phyloP scores from a whole-genome alignment of 371 early-diverging fungal species.

The Cokeromyces recurvatus region DNA sequence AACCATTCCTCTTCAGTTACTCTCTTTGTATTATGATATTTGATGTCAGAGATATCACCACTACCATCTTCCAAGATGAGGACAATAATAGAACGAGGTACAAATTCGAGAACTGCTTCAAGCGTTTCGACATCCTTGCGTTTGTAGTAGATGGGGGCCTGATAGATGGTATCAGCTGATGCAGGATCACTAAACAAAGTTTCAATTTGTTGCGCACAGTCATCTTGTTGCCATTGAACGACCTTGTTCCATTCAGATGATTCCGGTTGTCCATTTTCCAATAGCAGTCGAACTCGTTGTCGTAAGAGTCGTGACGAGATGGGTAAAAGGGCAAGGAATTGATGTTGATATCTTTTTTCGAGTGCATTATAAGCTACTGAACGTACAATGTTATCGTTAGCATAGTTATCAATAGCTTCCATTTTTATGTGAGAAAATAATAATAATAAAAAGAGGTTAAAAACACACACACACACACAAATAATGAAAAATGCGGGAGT shows the following conservation, averaged over 20 bases:
- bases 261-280: conserved; percentile 1
- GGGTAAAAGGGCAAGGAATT: conserved; percentile 26
- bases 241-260: conserved; percentile 19
- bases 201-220: conserved; percentile 30
- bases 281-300: conserved; percentile 24
- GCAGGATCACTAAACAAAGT: conserved; percentile 18
- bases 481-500: neutral
- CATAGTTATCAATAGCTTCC: conserved; percentile 51
- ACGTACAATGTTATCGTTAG: conserved; percentile 46
- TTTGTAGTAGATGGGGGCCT: conserved; percentile 38
- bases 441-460: conserved; percentile 7
- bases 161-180: conserved; percentile 13
- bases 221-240: conserved; percentile 42
- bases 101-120: conserved; percentile 36
- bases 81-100: conserved; percentile 24
- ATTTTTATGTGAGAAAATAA: conserved; percentile 13
- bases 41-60: conserved; percentile 33
- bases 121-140: conserved; percentile 41
- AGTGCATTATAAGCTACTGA: conserved; percentile 41
- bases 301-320: conserved; percentile 29
- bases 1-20: conserved; percentile 35
- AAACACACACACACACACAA: no score
- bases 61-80: conserved; percentile 25
- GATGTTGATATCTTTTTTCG: conserved; percentile 29
- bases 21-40: conserved; percentile 43